These are phyloP conservation scores for Neopestalotiopsis rosae DNA, from an alignment of 2,329 filamentous ascomycete species.

Conservation along the genomic window DNA sequence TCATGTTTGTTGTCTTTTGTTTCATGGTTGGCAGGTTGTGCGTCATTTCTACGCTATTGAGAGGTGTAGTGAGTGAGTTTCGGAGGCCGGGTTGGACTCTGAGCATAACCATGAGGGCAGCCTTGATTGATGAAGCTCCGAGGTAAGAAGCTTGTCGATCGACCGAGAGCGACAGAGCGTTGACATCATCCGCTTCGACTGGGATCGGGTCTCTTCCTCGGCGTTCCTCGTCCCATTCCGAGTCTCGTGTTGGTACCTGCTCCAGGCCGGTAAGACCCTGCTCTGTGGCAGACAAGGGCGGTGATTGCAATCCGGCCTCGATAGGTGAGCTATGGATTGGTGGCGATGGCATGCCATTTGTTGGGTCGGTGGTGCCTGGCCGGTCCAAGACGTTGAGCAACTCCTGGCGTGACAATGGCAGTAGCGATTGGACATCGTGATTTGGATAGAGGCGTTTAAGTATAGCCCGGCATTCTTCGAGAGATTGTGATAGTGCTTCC, in stretches of 20 bases:
- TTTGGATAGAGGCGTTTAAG: slow-evolving; percentile 67
- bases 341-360: slow-evolving; percentile 55
- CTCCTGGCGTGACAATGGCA: slow-evolving; percentile 62
- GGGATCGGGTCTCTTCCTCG: slow-evolving; percentile 60
- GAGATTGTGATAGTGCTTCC: slow-evolving; percentile 66
- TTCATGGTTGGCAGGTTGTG: slow-evolving; percentile 50
- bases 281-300: slow-evolving; percentile 55
- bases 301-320: slow-evolving; percentile 54
- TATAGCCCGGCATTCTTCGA: slow-evolving; percentile 70
- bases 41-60: slow-evolving; percentile 52
- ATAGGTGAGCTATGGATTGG: slow-evolving; percentile 56
- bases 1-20: slow-evolving; percentile 47
- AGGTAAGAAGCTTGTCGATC: slow-evolving; percentile 70
- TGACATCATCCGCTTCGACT: slow-evolving; percentile 73
- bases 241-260: slow-evolving; percentile 69
- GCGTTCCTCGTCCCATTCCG: slow-evolving; percentile 71
- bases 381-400: slow-evolving; percentile 62
- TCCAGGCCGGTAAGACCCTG: slow-evolving; percentile 61
- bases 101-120: slow-evolving; percentile 74
- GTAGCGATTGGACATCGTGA: slow-evolving; percentile 56
- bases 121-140: slow-evolving; percentile 77
- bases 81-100: slow-evolving; percentile 56
- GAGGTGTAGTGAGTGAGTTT: slow-evolving; percentile 50
- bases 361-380: slow-evolving; percentile 45
- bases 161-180: slow-evolving; percentile 66